A percentile compares a stretch with the other conserved stretches of the same genome.
Conservation (phyloP, 495 filamentous ascomycete genomes). For the Evernia prunastri region DNA sequence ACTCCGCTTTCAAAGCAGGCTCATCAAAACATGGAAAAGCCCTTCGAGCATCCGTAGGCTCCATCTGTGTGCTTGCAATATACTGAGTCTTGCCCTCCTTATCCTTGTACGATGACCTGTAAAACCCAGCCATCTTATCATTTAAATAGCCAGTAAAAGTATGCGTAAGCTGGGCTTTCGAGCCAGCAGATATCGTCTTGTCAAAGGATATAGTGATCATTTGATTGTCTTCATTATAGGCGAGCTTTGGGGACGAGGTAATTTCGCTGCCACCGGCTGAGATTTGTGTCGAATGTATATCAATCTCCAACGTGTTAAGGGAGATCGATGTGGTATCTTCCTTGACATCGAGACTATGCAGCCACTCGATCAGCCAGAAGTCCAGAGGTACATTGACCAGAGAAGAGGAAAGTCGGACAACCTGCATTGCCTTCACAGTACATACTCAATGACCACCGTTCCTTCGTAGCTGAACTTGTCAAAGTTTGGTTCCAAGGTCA, state of each 20-base stretch:
- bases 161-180: conserved; percentile 53
- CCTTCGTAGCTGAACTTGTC: conserved; percentile 58
- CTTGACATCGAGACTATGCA: conserved; percentile 61
- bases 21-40: conserved; percentile 69
- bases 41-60: conserved; percentile 58
- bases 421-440: conserved; percentile 20
- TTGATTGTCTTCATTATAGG: conserved; percentile 53
- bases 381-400: conserved; percentile 31
- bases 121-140: conserved; percentile 65
- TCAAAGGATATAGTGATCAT: conserved; percentile 55
- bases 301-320: conserved; percentile 79
- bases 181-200: conserved; percentile 50
- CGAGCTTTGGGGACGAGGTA: conserved; percentile 46
- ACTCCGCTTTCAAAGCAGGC: conserved; percentile 61
- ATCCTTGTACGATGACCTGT: conserved; percentile 57
- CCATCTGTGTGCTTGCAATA: conserved; percentile 61
- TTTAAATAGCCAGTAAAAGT: conserved; percentile 58
- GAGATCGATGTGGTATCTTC: conserved; percentile 82
- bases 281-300: conserved; percentile 71
- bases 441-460: conserved; percentile 58
- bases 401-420: conserved; percentile 11
- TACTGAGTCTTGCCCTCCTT: conserved; percentile 50
- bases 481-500: conserved; percentile 62
- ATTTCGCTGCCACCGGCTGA: conserved; percentile 41
- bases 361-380: conserved; percentile 29